Percentiles rank a stretch among this genome's conserved stretches.
These are phyloP conservation scores for Vitis rupestris DNA, from an alignment of 164 flowering plant genomes.

Conservation along the genomic window DNA sequence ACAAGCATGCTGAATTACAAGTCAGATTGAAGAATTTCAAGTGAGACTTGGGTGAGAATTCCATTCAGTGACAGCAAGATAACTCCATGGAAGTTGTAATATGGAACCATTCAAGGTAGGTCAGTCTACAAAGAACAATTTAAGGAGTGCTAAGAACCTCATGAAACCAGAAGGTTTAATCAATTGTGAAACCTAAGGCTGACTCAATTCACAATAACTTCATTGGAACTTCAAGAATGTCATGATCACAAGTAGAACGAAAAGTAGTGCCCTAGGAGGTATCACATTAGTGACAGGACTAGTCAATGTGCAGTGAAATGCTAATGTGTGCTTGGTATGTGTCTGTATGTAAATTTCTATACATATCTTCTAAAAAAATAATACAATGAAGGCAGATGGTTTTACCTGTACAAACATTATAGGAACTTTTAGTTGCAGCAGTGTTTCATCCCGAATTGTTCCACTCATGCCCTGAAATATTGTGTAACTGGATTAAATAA, in stretches of 20 bases:
- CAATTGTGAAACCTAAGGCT: background rate
- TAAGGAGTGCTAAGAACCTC: too few species aligned
- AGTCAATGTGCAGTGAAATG: background rate
- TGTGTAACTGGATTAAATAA: background rate
- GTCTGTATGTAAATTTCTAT: background rate
- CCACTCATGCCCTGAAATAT: constrained; percentile 66
- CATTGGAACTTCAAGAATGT: background rate
- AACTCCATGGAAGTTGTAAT: too few species aligned
- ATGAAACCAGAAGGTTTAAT: too few species aligned
- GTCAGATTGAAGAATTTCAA: background rate
- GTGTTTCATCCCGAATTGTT: constrained; percentile 58
- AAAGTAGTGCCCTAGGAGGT: background rate
- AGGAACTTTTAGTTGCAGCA: constrained; percentile 62
- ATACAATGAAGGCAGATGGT: background rate
- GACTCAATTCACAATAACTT: background rate
- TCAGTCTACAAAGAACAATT: too few species aligned
- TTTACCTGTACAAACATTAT: constrained; percentile 83
- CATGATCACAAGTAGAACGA: background rate
- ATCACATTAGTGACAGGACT: too few species aligned
- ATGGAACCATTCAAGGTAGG: too few species aligned
- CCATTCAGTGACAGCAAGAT: too few species aligned
- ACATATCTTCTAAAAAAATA: background rate
- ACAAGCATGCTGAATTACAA: background rate
- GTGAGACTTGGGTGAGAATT: too few species aligned
- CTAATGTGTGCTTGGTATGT: background rate